These are phyloP conservation scores for Cutaneotrichosporon arboriforme DNA, from an alignment of 1,284 basidiomycete species.

Conservation along the genomic window DNA sequence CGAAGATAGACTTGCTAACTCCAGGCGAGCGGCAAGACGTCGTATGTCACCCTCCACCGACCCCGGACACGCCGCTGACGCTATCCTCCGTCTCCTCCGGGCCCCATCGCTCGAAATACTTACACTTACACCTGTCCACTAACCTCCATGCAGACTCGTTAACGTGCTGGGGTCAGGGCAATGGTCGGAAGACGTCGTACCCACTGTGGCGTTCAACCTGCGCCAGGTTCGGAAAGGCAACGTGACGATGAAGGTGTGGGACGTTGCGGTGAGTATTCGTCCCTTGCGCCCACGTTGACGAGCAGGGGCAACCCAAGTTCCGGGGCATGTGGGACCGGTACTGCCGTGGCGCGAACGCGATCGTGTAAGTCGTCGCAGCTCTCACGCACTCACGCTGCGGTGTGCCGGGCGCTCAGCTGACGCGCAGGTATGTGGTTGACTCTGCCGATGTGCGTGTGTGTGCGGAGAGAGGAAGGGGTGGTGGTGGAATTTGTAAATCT, in stretches of 20 bases:
- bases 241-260: slow-evolving; percentile 90
- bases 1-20: no score
- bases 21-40: slow-evolving; percentile 88
- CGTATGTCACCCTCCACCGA: slow-evolving; percentile 46
- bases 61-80: slow-evolving; percentile 5
- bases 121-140: background rate
- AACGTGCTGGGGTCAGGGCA: slow-evolving; percentile 84
- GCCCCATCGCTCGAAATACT: no score
- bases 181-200: slow-evolving; percentile 91
- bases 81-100: background rate
- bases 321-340: slow-evolving; percentile 81
- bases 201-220: slow-evolving; percentile 83
- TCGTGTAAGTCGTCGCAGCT: slow-evolving; percentile 78
- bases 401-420: slow-evolving; percentile 8
- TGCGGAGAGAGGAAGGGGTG: background rate
- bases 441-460: slow-evolving; percentile 65
- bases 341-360: slow-evolving; percentile 87
- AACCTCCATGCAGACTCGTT: slow-evolving; percentile 55
- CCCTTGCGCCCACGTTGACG: background rate
- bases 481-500: background rate
- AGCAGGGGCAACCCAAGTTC: slow-evolving; percentile 80
- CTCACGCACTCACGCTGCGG: background rate
- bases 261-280: slow-evolving; percentile 60
- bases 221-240: slow-evolving; percentile 71
- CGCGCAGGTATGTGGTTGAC: slow-evolving; percentile 79